Base-by-base conservation (phyloP, 176 grass and related monocot species). In the Oropetium thomaeum region DNA sequence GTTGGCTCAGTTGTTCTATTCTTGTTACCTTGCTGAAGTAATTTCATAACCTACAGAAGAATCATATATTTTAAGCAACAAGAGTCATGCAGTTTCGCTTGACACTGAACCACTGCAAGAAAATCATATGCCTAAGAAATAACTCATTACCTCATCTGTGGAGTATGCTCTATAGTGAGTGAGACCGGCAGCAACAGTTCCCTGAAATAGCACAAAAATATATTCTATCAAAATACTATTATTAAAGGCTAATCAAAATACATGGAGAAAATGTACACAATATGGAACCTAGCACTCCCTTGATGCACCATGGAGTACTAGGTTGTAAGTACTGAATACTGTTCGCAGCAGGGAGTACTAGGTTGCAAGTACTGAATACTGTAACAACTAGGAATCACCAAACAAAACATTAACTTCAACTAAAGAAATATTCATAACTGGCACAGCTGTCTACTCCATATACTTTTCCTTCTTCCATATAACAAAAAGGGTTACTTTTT, bases 1-100 rank as follows among this genome's bases (percentile, higher is more conserved):
- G 96, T 99, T 40, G 96, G 91, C 82, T 99, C 96, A 15, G 89
- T 99, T 44, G 96, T 99, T 69, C 96, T 82, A 45, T 99, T 99
- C 82, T 88, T 80, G 79, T 99, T 99, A 29, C 96, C 96, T 79
- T 95, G 92, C 69, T 99, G 96, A 82, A 99, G 89, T 75, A 90
- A 74, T 78, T 87, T 73, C 96, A 99, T 99, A 63, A 99, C 96
- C 96, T 99, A 69, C 51, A 65, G 58, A 68, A 80, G 20, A 73
- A 45, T n/a, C 60, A 76, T 29, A 26, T 25, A 40, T 20, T n/a
- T 44, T 55, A 81, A 69, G 10, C 66, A 86, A 41, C 62, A 67
- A 65, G 10, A 38, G 31, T 69, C 19, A 23, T 45, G 53, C 3
- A 31, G 71, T 80, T 77, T 80, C 63, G 19, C 25, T 40, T 34